Conservation (phyloP, 1,284 basidiomycete genomes). For the Ceratobasidium sp. region DNA sequence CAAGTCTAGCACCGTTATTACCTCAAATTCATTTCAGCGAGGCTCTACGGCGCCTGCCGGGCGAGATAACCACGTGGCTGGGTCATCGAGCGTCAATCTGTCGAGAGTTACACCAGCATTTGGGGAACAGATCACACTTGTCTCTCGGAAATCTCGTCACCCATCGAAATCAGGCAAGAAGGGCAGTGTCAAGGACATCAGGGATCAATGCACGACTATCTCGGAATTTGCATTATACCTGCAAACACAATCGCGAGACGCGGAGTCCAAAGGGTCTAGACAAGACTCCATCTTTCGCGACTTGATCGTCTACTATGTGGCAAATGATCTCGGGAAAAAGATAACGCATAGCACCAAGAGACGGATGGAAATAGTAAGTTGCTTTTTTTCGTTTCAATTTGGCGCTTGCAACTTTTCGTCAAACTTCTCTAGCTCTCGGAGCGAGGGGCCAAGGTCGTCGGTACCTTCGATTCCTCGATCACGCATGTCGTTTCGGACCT, state of each 20-base stretch:
- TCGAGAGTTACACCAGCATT: slow-evolving; percentile 7
- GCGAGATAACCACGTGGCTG: slow-evolving; percentile 41
- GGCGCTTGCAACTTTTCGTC: background rate
- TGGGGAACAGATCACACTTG: slow-evolving; percentile 37
- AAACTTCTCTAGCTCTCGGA: slow-evolving; percentile 21
- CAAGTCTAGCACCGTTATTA: background rate
- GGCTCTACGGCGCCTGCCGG: background rate
- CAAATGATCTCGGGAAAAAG: slow-evolving; percentile 34
- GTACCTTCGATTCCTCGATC: slow-evolving; percentile 29
- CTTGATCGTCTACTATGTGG: slow-evolving; percentile 38
- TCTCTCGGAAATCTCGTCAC: slow-evolving; percentile 41
- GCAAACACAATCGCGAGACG: slow-evolving; percentile 39
- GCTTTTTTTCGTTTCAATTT: background rate
- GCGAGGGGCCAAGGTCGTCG: slow-evolving; percentile 27
- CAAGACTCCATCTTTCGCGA: slow-evolving; percentile 39
- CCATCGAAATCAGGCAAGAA: slow-evolving; percentile 29
- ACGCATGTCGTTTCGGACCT: slow-evolving; percentile 40
- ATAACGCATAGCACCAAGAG: slow-evolving; percentile 40
- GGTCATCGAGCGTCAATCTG: slow-evolving; percentile 17
- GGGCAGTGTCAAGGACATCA: slow-evolving; percentile 8
- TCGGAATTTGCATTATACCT: slow-evolving; percentile 34
- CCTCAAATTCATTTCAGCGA: slow-evolving; percentile 41
- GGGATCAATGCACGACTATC: slow-evolving; percentile 36
- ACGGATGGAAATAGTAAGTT: slow-evolving; percentile 41
- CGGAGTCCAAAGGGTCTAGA: slow-evolving; percentile 22